Evolutionary conservation across 2,329 filamentous ascomycete species (phyloP).

Genomic region (Penicillium sp.): DNA sequence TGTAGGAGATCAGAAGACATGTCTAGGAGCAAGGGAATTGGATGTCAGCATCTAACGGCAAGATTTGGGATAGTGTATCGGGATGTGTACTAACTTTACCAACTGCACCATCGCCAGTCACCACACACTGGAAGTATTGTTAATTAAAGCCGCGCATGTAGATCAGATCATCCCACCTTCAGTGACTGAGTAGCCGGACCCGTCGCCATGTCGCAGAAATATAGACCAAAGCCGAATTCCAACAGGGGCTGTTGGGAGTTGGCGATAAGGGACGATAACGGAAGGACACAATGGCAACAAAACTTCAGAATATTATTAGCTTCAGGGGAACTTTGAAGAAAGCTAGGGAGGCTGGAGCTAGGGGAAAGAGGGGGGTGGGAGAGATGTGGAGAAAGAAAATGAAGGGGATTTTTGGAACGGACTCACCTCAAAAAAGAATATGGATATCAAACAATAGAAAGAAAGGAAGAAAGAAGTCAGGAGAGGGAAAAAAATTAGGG

Average conservation of each 20-base stretch:
- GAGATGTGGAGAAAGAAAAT: slow-evolving; percentile 12
- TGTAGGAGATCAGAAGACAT: slow-evolving; percentile 98
- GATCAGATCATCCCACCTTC: slow-evolving; percentile 56
- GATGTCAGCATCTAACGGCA: neutral
- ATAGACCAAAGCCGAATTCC: neutral
- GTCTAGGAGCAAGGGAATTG: slow-evolving; percentile 52
- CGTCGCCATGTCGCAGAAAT: slow-evolving; percentile 54
- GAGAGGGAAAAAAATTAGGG: neutral
- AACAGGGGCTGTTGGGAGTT: slow-evolving; percentile 1
- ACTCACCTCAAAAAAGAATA: neutral
- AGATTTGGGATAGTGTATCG: neutral
- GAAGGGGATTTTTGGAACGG: slow-evolving; percentile 5
- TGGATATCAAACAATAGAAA: neutral
- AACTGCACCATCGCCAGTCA: slow-evolving; percentile 97
- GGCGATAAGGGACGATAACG: slow-evolving; percentile 5
- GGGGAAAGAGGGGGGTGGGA: slow-evolving; percentile 13
- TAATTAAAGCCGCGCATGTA: slow-evolving; percentile 30
- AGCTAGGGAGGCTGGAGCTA: slow-evolving; percentile 14
- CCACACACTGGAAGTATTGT: slow-evolving; percentile 65
- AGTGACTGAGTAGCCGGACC: slow-evolving; percentile 79
- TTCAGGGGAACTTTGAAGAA: slow-evolving; percentile 11
- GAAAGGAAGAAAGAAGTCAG: neutral
- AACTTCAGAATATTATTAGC: slow-evolving; percentile 8
- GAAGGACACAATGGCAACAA: slow-evolving; percentile 3
- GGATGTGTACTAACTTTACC: slow-evolving; percentile 64